Evolutionary conservation across 2,329 filamentous ascomycete genomes (phyloP).

Genomic region (Cordyceps fumosorosea): DNA sequence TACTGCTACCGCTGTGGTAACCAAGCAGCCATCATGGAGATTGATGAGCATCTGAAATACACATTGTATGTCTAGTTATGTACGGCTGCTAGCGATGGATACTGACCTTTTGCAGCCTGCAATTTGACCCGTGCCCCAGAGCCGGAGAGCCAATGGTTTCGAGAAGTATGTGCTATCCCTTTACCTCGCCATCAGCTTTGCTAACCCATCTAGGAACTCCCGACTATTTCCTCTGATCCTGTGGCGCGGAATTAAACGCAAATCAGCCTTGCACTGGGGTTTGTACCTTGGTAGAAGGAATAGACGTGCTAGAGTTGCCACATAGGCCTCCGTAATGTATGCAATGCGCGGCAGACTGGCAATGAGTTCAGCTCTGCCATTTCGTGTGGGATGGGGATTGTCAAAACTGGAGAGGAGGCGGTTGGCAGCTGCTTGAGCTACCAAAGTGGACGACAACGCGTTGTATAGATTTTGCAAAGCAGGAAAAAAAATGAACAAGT

Average conservation of each 20-base stretch:
- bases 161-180: conserved; percentile 53
- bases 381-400: neutral
- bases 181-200: neutral
- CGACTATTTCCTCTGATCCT: conserved; percentile 90
- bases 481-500: conserved; percentile 13
- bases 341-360: conserved; percentile 17
- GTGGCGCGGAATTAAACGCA: conserved; percentile 14
- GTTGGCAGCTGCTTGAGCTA: neutral
- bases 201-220: conserved; percentile 58
- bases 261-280: neutral
- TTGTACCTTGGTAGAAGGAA: conserved; percentile 13
- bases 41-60: conserved; percentile 98
- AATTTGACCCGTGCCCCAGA: conserved; percentile 97
- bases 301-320: conserved; percentile 18
- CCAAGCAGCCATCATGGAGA: conserved; percentile 99
- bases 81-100: neutral
- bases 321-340: conserved; percentile 22
- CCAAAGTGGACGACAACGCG: neutral
- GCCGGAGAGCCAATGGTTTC: conserved; percentile 99
- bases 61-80: conserved; percentile 70
- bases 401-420: neutral
- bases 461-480: conserved; percentile 13
- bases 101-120: conserved; percentile 59
- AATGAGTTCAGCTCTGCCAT: neutral
- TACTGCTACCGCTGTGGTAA: conserved; percentile 99